Evolutionary conservation across 139 green algal genomes (phyloP).

Genomic region (Tetradesmus lagerheimii): DNA sequence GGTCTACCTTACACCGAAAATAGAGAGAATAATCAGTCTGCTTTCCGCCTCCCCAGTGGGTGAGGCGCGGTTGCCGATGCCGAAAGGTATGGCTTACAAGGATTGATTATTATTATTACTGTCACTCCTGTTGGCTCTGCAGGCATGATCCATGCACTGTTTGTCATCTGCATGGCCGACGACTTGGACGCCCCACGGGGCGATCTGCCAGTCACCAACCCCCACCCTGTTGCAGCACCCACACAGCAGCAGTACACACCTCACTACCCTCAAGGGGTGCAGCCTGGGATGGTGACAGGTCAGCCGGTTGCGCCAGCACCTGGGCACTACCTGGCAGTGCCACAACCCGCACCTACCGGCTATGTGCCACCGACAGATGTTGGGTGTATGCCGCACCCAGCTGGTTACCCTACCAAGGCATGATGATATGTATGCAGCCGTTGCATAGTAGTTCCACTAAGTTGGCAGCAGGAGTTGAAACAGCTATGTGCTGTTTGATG

Average conservation of each 20-base stretch:
- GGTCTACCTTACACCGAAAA: too few relatives aligned
- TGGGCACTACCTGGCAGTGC: background rate
- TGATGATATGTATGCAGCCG: background rate
- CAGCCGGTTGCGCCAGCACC: background rate
- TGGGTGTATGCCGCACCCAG: background rate
- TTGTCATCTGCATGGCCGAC: background rate
- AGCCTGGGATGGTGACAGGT: background rate
- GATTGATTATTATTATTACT: background rate
- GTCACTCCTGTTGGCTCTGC: background rate
- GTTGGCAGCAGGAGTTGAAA: too few relatives aligned
- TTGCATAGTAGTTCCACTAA: too few relatives aligned
- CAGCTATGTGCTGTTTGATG: too few relatives aligned
- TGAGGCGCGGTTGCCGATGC: too few relatives aligned
- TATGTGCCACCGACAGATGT: background rate
- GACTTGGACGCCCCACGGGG: background rate
- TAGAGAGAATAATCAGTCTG: too few relatives aligned
- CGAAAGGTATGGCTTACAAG: too few relatives aligned
- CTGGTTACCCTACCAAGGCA: conserved; percentile 34
- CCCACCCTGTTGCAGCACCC: conserved; percentile 10
- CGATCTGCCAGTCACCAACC: conserved; percentile 9
- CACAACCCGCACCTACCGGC: background rate
- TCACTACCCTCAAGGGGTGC: background rate
- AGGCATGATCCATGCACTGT: conserved; percentile 32
- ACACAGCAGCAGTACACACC: background rate
- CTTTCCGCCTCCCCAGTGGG: too few relatives aligned